Base-by-base conservation (phyloP, 1,139 yeast species). In the Kurtzmaniella quercitrusa region DNA sequence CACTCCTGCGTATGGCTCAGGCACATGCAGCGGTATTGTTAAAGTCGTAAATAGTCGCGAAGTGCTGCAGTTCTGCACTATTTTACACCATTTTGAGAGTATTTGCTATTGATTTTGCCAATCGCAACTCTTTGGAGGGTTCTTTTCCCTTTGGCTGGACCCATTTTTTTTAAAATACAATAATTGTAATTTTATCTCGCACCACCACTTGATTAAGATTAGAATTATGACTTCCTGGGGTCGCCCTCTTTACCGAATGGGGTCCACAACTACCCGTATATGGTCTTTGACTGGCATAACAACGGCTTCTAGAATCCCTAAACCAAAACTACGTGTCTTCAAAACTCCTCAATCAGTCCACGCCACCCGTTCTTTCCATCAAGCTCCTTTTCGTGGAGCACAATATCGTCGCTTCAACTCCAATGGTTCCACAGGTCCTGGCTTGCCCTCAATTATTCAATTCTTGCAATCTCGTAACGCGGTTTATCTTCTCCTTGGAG, bases 401-500 rank as follows among this genome's bases (percentile, higher is more conserved):
- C 37, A 34, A 19, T 34, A 34, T 16, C 21, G 23, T 17, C 34
- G 42, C 11, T 40, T 40, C 36, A 22, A 36, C 17, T 21, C 26
- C 23, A 15, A 16, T 19, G 21, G 23, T 19, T n/a, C 26, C 20
- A 22, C 11, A 9, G 23, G 23, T 15, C 12, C 26, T 11, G 32
- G n/a, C 18, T 9, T 20, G n/a, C 36, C 30, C 21, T 4, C 28
- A 32, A 32, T 36, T 30, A 33, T 33, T 32, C 40, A 45, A 51
- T 40, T 51, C 5, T 41, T 59, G 11, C 45, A 51, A 15, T 58
- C 52, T 36, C 49, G 61, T 41, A 55, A 50, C 19, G 44, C 57
- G 0, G 16, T 55, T 12, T 63, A 62, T 40, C 40, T 55, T 15
- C 54, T 50, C 2, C 46, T 51, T 6, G 65, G 60, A 2, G 42